Conservation (phyloP, 1,284 basidiomycete genomes). For the Cryptococcus wingfieldii region DNA sequence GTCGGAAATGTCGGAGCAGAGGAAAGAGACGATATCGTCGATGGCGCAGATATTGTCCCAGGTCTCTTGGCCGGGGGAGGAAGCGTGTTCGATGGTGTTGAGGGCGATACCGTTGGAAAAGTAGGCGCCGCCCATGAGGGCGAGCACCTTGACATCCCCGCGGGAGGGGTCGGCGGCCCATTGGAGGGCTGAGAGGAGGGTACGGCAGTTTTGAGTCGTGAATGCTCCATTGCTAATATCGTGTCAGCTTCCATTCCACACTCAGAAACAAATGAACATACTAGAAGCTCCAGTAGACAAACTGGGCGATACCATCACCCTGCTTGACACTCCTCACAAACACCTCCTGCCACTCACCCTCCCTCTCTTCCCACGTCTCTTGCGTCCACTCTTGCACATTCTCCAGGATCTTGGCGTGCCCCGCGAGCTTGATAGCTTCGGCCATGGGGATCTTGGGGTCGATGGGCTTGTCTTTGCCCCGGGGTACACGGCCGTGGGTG, state of each 20-base stretch:
- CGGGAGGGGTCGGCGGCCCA: constrained; percentile 42
- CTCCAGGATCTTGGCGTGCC: constrained; percentile 33
- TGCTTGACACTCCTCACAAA: constrained; percentile 45
- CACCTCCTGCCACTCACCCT: constrained; percentile 50
- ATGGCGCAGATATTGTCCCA: constrained; percentile 54
- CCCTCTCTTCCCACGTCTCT: constrained; percentile 26
- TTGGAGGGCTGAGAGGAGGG: constrained; percentile 44
- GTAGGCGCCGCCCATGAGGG: constrained; percentile 50
- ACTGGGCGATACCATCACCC: constrained; percentile 36
- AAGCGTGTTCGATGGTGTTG: constrained; percentile 50
- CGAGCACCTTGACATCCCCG: constrained; percentile 44
- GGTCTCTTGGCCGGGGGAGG: constrained; percentile 48
- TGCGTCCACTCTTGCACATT: constrained; percentile 46
- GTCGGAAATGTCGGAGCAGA: constrained; percentile 32
- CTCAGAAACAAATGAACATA: constrained; percentile 19
- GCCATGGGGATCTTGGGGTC: constrained; percentile 50
- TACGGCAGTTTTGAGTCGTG: constrained; percentile 49
- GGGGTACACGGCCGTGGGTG: constrained; percentile 50
- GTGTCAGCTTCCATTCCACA: neutral
- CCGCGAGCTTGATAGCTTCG: constrained; percentile 40
- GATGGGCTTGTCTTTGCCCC: constrained; percentile 43
- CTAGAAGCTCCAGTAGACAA: constrained; percentile 52
- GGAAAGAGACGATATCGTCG: constrained; percentile 48
- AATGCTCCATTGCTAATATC: constrained; percentile 49
- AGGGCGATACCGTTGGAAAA: constrained; percentile 53